Percentiles rank a stretch among this genome's conserved stretches.
Evolutionary conservation across 805 yeast genomes (phyloP).

Genomic region (Monosporozyma yasuniensis): DNA sequence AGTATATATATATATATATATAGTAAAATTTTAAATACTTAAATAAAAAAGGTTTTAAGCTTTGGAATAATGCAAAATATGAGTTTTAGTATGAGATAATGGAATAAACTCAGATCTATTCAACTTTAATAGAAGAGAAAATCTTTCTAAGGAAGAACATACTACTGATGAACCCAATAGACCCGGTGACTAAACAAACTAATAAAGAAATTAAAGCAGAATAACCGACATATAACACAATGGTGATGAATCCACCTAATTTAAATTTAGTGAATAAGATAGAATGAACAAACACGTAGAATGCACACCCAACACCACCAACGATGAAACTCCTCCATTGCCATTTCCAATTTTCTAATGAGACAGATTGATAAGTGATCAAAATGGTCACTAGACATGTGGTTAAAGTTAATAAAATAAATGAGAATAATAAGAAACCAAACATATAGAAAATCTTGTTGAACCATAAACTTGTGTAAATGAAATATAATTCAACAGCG

Average conservation of each 20-base stretch:
- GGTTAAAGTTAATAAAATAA: slow-evolving; percentile 71
- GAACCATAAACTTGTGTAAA: slow-evolving; percentile 87
- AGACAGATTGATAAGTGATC: slow-evolving; percentile 73
- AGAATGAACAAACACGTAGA: slow-evolving; percentile 80
- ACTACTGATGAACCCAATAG: slow-evolving; percentile 74
- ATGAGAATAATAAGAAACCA: slow-evolving; percentile 88
- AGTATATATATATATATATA: neutral
- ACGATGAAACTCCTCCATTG: slow-evolving; percentile 91
- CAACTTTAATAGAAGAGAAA: slow-evolving; percentile 80
- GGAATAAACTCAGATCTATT: slow-evolving; percentile 32
- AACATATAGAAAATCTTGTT: slow-evolving; percentile 93
- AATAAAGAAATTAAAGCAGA: slow-evolving; percentile 59
- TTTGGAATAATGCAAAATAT: neutral
- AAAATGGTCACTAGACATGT: slow-evolving; percentile 73
- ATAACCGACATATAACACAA: slow-evolving; percentile 77
- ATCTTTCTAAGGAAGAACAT: slow-evolving; percentile 69
- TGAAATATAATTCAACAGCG: slow-evolving; percentile 90
- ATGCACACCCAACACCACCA: slow-evolving; percentile 84
- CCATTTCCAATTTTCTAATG: slow-evolving; percentile 93
- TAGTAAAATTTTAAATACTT: neutral
- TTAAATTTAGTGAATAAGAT: slow-evolving; percentile 60
- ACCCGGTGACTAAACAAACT: slow-evolving; percentile 76
- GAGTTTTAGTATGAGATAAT: neutral
- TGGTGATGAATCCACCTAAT: slow-evolving; percentile 65
- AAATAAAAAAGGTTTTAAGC: neutral